Evolutionary conservation across 208 protist species (phyloP).

Genomic region (Willaertia magna): DNA sequence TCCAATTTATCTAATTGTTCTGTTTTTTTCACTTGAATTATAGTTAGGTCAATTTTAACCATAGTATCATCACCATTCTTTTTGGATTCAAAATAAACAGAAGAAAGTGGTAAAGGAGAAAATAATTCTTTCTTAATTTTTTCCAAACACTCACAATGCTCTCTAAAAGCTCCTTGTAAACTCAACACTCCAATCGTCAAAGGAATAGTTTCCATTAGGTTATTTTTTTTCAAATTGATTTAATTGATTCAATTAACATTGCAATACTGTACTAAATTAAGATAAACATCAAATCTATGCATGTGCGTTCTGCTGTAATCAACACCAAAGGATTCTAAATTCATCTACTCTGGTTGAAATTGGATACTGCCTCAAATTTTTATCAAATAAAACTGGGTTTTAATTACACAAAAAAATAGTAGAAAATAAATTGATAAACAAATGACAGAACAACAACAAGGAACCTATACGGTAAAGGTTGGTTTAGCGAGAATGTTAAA

Average conservation of each 20-base stretch:
- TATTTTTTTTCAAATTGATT: too few relatives aligned
- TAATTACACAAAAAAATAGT: too few relatives aligned
- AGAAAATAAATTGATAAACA: too few relatives aligned
- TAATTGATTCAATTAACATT: too few relatives aligned
- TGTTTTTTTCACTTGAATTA: neutral
- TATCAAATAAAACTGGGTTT: too few relatives aligned
- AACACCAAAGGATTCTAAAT: neutral
- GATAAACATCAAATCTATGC: too few relatives aligned
- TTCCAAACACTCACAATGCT: conserved; percentile 22
- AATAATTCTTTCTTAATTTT: too few relatives aligned
- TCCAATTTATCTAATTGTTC: conserved; percentile 6
- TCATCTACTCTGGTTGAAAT: too few relatives aligned
- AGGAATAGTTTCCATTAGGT: neutral
- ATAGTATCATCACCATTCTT: neutral
- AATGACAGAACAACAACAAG: too few relatives aligned
- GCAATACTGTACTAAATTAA: too few relatives aligned
- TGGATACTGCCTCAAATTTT: too few relatives aligned
- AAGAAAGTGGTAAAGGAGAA: neutral
- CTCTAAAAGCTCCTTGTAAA: conserved; percentile 29
- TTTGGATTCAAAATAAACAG: neutral
- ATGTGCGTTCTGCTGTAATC: neutral
- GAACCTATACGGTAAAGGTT: conserved; percentile 33
- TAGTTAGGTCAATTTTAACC: too few relatives aligned
- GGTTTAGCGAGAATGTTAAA: conserved; percentile 69
- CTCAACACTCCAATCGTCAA: conserved; percentile 19